Evolutionary conservation across 345 rosid genomes (phyloP).

Genomic region (Gossypium ekmanianum): DNA sequence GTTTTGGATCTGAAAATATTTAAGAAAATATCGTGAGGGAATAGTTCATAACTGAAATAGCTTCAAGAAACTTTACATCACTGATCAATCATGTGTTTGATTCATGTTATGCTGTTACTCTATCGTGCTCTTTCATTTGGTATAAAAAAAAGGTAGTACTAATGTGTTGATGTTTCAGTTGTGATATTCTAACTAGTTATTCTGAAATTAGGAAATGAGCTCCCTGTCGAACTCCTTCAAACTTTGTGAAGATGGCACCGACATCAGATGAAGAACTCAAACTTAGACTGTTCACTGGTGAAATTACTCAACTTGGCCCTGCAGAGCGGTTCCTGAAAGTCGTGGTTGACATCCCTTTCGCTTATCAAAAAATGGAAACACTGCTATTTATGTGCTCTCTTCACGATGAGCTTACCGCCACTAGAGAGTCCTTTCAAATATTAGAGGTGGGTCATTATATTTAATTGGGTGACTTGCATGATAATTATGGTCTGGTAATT

Average conservation of each 20-base stretch:
- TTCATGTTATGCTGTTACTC: background rate
- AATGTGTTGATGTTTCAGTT: conserved; percentile 14
- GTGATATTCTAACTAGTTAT: conserved; percentile 27
- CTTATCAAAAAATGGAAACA: conserved; percentile 81
- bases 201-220: conserved; percentile 73
- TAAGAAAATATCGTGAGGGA: background rate
- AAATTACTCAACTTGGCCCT: conserved; percentile 73
- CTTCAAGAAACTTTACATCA: background rate
- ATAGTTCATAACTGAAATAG: background rate
- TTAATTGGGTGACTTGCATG: conserved; percentile 13
- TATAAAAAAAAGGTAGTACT: background rate
- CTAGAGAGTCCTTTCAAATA: conserved; percentile 69
- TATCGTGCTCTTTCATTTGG: background rate
- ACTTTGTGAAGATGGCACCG: conserved; percentile 89
- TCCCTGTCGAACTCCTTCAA: conserved; percentile 78
- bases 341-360: conserved; percentile 78
- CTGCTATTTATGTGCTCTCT: conserved; percentile 82
- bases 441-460: conserved; percentile 54
- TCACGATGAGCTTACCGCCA: conserved; percentile 64
- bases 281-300: conserved; percentile 81
- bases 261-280: conserved; percentile 92
- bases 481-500: background rate
- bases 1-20: background rate
- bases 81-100: background rate
- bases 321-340: conserved; percentile 94